Evolutionary conservation across 2,329 filamentous ascomycete species (phyloP), one percentile per base, ranked within the genome.

Genomic region (Penicillium sp.): DNA sequence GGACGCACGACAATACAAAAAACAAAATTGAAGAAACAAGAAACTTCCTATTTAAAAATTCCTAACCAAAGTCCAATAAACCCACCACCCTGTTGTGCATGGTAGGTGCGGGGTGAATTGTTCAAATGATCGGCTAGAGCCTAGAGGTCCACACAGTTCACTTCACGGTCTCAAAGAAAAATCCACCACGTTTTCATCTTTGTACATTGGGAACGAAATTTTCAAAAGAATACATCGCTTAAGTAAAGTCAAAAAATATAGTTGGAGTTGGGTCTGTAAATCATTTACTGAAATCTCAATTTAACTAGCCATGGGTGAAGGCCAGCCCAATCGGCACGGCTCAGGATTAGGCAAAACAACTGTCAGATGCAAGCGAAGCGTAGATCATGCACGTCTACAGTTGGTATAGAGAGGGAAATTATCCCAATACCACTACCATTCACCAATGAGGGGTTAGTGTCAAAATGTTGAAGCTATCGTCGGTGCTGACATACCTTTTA

Each of bases 71-170:
- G 5, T 9, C 19, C 22, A 26, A 26, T 14, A 11, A 35, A 35
- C 25, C 12, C 17, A n/a, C 36, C 12, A 51, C 12, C 26, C 26
- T 38, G 6, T 26, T 50, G n/a, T 22, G 36, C 14, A 38, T 11
- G 40, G n/a, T n/a, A 47, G 14, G 53, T 45, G 53, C 52, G 33
- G 53, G 53, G 47, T 40, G 48, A 36, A 28, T 26, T 33, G 45
- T 40, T 40, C 51, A 49, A 41, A 54, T 41, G 51, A 49, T 53
- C 44, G 51, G 37, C 51, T 54, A 33, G n/a, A 44, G n/a, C n/a
- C n/a, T n/a, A 4, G 3, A 37, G 25, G 45, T 42, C 51, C 51
- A 50, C 51, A 30, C 6, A 41, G 28, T 49, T 28, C 30, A 47
- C 26, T 48, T 30, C 35, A 35, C 26, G 7, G 25, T 31, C 36